A percentile compares a stretch with the other conserved stretches of the same genome.
Evolutionary conservation across 2,329 filamentous ascomycete genomes (phyloP).

Genomic region (Aspergillus aculeatus): DNA sequence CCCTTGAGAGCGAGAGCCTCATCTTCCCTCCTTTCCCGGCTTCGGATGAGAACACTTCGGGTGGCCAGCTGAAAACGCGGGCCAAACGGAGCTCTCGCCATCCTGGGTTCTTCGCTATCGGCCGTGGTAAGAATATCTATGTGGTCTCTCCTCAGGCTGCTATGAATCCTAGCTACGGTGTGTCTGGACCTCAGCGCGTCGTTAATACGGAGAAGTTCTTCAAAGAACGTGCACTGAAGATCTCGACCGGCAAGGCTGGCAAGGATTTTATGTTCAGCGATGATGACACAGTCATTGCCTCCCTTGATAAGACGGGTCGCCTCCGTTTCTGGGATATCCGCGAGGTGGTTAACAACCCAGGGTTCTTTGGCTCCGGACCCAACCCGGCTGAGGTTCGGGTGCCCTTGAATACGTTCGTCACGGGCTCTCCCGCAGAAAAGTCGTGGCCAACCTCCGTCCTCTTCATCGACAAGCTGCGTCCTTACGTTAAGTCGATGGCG

Average conservation of each 20-base stretch:
- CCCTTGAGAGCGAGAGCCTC: conserved; percentile 82
- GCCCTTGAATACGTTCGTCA: conserved; percentile 81
- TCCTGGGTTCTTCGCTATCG: conserved; percentile 91
- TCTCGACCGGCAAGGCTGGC: conserved; percentile 94
- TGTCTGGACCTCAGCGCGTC: conserved; percentile 52
- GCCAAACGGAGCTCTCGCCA: conserved; percentile 86
- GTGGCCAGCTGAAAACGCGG: conserved; percentile 91
- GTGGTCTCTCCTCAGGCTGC: conserved; percentile 68
- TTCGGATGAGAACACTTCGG: conserved; percentile 86
- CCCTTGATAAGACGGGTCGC: conserved; percentile 91
- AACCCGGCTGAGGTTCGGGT: conserved; percentile 73
- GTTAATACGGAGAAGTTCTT: conserved; percentile 88
- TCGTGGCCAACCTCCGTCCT: conserved; percentile 95
- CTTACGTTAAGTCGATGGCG: conserved; percentile 85
- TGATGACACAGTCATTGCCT: conserved; percentile 91
- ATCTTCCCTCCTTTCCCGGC: conserved; percentile 82
- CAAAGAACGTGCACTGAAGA: conserved; percentile 82
- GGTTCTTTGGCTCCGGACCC: conserved; percentile 41
- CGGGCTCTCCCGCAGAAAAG: conserved; percentile 84
- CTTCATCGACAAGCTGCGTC: conserved; percentile 92
- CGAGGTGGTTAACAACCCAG: conserved; percentile 60
- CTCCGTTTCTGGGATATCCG: conserved; percentile 99
- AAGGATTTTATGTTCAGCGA: conserved; percentile 98
- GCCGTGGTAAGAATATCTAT: conserved; percentile 92
- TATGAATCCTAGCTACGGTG: conserved; percentile 49